Evolutionary conservation across 352 stramenopile species (phyloP).

Genomic region (Globisporangium cystogenes): DNA sequence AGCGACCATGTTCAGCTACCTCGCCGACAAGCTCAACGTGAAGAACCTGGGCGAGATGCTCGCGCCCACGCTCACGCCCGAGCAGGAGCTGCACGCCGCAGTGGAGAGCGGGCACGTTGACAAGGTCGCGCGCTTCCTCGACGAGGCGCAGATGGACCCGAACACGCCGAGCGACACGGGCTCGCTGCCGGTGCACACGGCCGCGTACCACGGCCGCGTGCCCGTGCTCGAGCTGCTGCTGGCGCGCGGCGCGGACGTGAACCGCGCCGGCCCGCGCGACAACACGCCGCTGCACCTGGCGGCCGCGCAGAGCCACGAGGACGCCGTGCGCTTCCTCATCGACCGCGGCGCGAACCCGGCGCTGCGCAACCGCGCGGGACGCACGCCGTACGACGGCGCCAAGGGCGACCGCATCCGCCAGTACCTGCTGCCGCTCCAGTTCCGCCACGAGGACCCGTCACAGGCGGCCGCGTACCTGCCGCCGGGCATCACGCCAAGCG

Average conservation of each 20-base stretch:
- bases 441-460: slow-evolving; percentile 76
- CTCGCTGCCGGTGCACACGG: slow-evolving; percentile 83
- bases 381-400: slow-evolving; percentile 79
- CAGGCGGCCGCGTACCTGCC: slow-evolving; percentile 55
- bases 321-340: slow-evolving; percentile 71
- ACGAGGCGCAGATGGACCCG: slow-evolving; percentile 62
- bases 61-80: slow-evolving; percentile 80
- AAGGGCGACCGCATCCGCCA: slow-evolving; percentile 84
- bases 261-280: slow-evolving; percentile 50
- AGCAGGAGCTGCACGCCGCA: slow-evolving; percentile 77
- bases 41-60: slow-evolving; percentile 87
- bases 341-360: slow-evolving; percentile 68
- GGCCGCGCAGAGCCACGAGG: slow-evolving; percentile 44
- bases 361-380: slow-evolving; percentile 68
- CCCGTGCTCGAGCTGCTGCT: slow-evolving; percentile 74
- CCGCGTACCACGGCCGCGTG: slow-evolving; percentile 74
- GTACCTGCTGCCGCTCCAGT: slow-evolving; percentile 83
- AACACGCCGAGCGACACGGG: slow-evolving; percentile 68
- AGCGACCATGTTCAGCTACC: slow-evolving; percentile 78
- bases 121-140: slow-evolving; percentile 67
- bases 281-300: slow-evolving; percentile 68
- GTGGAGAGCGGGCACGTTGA: slow-evolving; percentile 71
- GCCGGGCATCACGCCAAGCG: slow-evolving; percentile 66
- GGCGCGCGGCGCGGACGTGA: slow-evolving; percentile 62
- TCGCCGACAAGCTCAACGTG: slow-evolving; percentile 87